phyloP scores from a whole-genome alignment of 352 stramenopile genomes.

The Heterotrichella gracilis region DNA sequence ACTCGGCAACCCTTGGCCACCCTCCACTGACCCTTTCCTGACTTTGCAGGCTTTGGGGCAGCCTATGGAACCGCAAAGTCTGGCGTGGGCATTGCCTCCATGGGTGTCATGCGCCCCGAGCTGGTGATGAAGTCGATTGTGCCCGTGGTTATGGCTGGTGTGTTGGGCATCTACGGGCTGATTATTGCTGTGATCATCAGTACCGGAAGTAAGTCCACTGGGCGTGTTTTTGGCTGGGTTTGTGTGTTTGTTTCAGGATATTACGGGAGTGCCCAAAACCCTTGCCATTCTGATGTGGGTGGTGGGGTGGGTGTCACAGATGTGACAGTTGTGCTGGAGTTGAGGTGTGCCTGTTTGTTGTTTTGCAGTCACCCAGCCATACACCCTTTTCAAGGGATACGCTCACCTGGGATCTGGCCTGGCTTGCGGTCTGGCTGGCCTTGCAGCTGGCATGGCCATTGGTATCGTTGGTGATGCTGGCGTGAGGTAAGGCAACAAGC shows the following conservation, averaged over 20 bases:
- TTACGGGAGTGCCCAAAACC: too few relatives aligned
- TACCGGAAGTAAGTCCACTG: conserved; percentile 16
- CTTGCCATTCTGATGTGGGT: too few relatives aligned
- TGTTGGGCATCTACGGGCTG: conserved; percentile 50
- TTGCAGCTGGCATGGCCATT: conserved; percentile 45
- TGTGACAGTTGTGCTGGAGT: too few relatives aligned
- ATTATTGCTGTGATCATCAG: conserved; percentile 43
- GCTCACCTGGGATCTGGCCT: conserved; percentile 39
- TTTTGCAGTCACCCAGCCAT: conserved; percentile 19
- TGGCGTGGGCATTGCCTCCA: conserved; percentile 67
- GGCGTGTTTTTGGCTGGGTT: too few relatives aligned
- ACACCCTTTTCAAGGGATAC: conserved; percentile 39
- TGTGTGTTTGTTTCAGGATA: too few relatives aligned
- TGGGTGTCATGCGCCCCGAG: conserved; percentile 67
- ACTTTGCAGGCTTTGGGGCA: conserved; percentile 49
- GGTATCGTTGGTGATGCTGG: conserved; percentile 45
- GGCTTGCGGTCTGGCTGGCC: conserved; percentile 34
- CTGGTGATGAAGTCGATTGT: conserved; percentile 94
- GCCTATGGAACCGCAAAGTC: conserved; percentile 84
- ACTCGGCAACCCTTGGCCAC: too few relatives aligned
- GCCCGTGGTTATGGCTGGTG: conserved; percentile 81
- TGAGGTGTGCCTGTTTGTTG: too few relatives aligned
- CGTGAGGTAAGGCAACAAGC: too few relatives aligned
- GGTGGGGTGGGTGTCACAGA: too few relatives aligned
- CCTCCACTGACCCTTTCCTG: neutral